Evolutionary conservation across 2,329 filamentous ascomycete genomes (phyloP).

Genomic region (Fusarium illudens): DNA sequence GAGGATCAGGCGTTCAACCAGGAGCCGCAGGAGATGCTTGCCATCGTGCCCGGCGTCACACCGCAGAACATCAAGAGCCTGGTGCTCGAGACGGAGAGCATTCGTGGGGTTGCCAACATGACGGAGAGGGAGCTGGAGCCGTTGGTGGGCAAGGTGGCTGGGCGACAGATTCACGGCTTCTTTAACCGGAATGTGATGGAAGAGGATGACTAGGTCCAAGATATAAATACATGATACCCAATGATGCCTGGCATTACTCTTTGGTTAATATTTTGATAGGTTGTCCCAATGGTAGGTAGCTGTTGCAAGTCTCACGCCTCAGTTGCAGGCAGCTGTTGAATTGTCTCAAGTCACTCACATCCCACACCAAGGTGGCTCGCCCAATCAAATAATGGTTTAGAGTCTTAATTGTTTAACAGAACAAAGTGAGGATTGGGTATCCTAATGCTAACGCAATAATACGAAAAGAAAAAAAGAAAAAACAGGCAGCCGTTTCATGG

Average conservation of each 20-base stretch:
- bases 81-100: conserved; percentile 75
- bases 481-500: conserved; percentile 11
- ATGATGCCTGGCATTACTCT: neutral
- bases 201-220: conserved; percentile 49
- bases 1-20: conserved; percentile 81
- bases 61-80: conserved; percentile 79
- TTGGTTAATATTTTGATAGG: neutral
- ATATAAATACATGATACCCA: conserved; percentile 18
- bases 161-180: conserved; percentile 79
- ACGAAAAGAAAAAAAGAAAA: conserved; percentile 26
- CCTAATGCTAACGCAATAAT: conserved; percentile 34
- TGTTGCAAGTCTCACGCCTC: too few relatives aligned
- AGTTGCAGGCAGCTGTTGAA: too few relatives aligned
- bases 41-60: conserved; percentile 83
- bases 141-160: conserved; percentile 80
- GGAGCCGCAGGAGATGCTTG: conserved; percentile 89
- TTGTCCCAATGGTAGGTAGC: too few relatives aligned
- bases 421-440: conserved; percentile 41
- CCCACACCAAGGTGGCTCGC: too few relatives aligned
- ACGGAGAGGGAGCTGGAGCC: conserved; percentile 74
- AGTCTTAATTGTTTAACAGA: conserved; percentile 1
- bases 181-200: conserved; percentile 74
- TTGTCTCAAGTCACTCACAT: too few relatives aligned
- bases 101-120: conserved; percentile 89
- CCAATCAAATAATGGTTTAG: too few relatives aligned